Conservation (phyloP, 331 rosid genomes). For the Quercus lobata region DNA sequence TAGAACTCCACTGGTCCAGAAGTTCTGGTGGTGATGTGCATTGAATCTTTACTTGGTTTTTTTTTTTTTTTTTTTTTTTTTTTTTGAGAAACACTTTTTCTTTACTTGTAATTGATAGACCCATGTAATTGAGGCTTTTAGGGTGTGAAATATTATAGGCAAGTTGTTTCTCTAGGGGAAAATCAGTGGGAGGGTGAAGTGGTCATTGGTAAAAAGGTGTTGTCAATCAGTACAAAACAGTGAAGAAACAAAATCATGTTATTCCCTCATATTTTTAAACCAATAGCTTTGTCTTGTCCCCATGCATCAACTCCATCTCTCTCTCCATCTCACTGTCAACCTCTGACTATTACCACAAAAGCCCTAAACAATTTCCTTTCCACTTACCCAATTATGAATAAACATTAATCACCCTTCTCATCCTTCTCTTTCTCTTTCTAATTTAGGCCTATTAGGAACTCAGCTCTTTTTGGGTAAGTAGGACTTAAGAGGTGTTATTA, state of each 20-base stretch:
- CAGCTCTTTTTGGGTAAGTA: not conserved
- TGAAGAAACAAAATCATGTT: conserved; percentile 52
- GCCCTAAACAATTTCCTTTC: conserved; percentile 29
- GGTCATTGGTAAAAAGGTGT: conserved; percentile 32
- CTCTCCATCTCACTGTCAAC: conserved; percentile 42
- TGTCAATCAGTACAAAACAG: conserved; percentile 64
- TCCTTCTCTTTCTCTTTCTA: conserved; percentile 12
- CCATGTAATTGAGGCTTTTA: not conserved
- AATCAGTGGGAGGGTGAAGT: conserved; percentile 33
- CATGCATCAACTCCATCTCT: conserved; percentile 47
- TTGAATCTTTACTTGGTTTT: not conserved
- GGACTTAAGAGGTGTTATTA: conserved; percentile 10
- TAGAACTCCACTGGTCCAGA: too few relatives aligned
- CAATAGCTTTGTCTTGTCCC: conserved; percentile 43
- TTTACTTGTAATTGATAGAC: conserved; percentile 6
- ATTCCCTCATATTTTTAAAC: conserved; percentile 39
- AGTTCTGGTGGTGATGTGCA: not conserved
- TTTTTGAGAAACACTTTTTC: too few relatives aligned
- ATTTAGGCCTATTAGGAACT: not conserved
- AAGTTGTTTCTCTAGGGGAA: not conserved
- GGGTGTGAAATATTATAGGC: not conserved
- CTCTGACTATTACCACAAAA: conserved; percentile 46
- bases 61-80: too few relatives aligned
- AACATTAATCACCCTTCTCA: conserved; percentile 24
- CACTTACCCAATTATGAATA: conserved; percentile 13